These are phyloP conservation scores for Globisporangium takayamanum DNA, from an alignment of 352 stramenopile species.

Conservation along the genomic window DNA sequence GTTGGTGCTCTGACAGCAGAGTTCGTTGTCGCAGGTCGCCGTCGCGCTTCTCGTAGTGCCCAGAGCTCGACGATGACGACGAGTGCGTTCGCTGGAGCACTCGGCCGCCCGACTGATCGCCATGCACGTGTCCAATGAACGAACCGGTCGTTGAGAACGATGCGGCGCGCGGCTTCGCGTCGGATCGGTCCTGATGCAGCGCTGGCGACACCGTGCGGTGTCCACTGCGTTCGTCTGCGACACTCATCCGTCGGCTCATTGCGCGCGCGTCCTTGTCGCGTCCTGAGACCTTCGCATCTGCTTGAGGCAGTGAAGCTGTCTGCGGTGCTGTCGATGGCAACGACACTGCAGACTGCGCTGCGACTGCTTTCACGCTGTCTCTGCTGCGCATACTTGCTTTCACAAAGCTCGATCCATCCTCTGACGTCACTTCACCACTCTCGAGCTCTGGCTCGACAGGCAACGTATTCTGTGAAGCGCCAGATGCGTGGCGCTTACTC, in stretches of 20 bases:
- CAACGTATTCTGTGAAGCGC: too few species aligned
- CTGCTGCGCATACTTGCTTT: too few species aligned
- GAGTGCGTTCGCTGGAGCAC: slow-evolving; percentile 11
- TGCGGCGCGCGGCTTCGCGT: slow-evolving; percentile 26
- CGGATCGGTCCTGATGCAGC: slow-evolving; percentile 7
- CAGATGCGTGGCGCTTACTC: background rate
- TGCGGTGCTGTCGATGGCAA: background rate
- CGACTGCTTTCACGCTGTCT: background rate
- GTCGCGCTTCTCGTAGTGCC: slow-evolving; percentile 17
- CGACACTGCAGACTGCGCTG: background rate
- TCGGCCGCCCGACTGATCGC: background rate
- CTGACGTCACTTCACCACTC: background rate
- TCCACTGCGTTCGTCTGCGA: slow-evolving; percentile 18
- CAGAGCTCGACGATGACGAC: slow-evolving; percentile 5
- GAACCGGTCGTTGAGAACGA: slow-evolving; percentile 28
- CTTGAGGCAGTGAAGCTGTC: background rate
- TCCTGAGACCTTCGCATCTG: background rate
- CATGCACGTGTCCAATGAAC: background rate
- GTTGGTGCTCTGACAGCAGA: slow-evolving; percentile 1
- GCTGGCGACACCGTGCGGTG: slow-evolving; percentile 18
- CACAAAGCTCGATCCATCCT: background rate
- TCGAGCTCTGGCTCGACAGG: background rate
- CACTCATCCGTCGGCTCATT: slow-evolving; percentile 7
- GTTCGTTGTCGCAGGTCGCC: slow-evolving; percentile 13
- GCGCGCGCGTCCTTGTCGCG: slow-evolving; percentile 1